phyloP scores from a whole-genome alignment of 1,284 basidiomycete genomes.

The Laetiporus sulphureus region DNA sequence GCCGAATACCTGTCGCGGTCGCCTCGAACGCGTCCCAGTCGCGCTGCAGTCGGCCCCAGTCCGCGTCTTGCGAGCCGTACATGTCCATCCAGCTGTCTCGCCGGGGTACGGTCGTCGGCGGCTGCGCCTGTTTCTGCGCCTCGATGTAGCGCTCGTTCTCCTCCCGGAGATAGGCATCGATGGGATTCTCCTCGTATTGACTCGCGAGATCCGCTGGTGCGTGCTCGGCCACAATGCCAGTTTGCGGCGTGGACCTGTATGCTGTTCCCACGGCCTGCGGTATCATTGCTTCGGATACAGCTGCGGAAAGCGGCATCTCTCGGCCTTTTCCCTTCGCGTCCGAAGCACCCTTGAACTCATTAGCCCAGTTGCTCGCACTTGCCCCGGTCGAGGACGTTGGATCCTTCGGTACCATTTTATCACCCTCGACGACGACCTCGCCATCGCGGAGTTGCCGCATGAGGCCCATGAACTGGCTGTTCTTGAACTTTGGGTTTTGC shows the following conservation, averaged over 20 bases:
- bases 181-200: slow-evolving; percentile 40
- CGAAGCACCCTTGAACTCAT: slow-evolving; percentile 16
- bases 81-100: background rate
- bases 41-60: slow-evolving; percentile 66
- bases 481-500: slow-evolving; percentile 81
- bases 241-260: background rate
- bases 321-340: slow-evolving; percentile 67
- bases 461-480: slow-evolving; percentile 83
- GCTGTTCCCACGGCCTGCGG: background rate
- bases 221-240: no score
- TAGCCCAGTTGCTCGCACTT: slow-evolving; percentile 1
- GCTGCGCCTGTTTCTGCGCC: slow-evolving; percentile 6
- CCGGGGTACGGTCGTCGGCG: slow-evolving; percentile 3
- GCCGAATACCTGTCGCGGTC: slow-evolving; percentile 54
- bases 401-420: slow-evolving; percentile 63
- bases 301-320: no score
- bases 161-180: slow-evolving; percentile 63
- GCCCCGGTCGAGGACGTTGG: slow-evolving; percentile 15
- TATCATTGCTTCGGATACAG: background rate
- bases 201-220: slow-evolving; percentile 1
- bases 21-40: slow-evolving; percentile 85
- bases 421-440: slow-evolving; percentile 78
- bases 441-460: slow-evolving; percentile 84
- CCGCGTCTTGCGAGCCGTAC: slow-evolving; percentile 17
- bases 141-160: slow-evolving; percentile 62